phyloP scores from a whole-genome alignment of 1,139 yeast genomes.

The Taphrina sp. region DNA sequence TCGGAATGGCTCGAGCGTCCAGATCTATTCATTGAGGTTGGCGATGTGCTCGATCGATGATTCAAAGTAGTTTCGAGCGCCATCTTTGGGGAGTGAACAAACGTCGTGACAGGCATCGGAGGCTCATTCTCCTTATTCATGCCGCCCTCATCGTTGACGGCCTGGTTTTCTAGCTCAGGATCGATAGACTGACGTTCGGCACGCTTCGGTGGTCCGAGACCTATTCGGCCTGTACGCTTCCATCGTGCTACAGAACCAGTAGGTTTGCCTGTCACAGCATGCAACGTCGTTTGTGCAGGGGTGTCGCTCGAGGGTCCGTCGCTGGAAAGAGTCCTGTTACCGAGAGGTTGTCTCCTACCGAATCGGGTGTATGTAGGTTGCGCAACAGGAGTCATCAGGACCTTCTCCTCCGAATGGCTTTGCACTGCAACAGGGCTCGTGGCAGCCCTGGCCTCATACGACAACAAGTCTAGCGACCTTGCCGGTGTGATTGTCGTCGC shows the following conservation, averaged over 20 bases:
- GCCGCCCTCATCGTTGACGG: background rate
- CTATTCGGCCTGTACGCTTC: conserved; percentile 33
- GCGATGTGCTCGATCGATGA: conserved; percentile 4
- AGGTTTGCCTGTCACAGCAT: background rate
- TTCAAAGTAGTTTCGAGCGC: background rate
- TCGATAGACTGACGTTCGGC: conserved; percentile 33
- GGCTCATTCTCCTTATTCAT: conserved; percentile 20
- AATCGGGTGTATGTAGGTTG: conserved; percentile 13
- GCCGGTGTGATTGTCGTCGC: conserved; percentile 6
- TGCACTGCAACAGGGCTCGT: background rate
- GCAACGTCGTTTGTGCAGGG: conserved; percentile 5
- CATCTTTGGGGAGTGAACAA: background rate
- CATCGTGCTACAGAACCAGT: conserved; percentile 31
- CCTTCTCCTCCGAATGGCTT: background rate
- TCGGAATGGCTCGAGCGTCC: background rate
- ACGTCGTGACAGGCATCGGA: background rate
- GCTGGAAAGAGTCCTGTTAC: background rate
- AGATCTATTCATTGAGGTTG: background rate
- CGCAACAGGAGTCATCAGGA: conserved; percentile 8
- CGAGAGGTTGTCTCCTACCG: conserved; percentile 12
- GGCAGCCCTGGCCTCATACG: background rate
- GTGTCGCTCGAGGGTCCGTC: conserved; percentile 2
- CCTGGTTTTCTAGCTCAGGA: conserved; percentile 19
- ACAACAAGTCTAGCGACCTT: background rate
- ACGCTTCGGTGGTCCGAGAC: conserved; percentile 35